Base-by-base conservation (phyloP, 179 eudicot genomes). In the Patellifolia procumbens region DNA sequence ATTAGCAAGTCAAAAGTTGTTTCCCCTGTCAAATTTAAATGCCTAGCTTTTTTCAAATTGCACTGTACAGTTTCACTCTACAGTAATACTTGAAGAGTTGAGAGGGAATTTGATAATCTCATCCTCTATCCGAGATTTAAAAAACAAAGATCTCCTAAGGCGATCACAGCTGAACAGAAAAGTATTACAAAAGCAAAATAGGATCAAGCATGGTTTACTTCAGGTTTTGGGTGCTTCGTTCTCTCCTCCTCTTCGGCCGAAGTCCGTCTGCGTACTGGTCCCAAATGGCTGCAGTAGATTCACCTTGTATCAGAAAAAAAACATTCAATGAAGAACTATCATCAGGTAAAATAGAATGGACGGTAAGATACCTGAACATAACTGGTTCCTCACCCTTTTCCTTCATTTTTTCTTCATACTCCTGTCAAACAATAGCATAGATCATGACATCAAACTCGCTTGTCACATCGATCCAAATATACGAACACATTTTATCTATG, bases 361-460 rank as follows among this genome's bases (percentile, higher is more conserved):
- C 58, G 42, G 16, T 26, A 73, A 55, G 29, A 39, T 75, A 94
- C 98, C 98, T 92, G 88, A 92, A 94, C 98, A 94, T 94, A 76
- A 92, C 97, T 61, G 98, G 97, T 64, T 90, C 83, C 88, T 92
- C 98, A 61, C 98, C 98, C 81, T 91, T 94, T 76, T 94, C 98
- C 81, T 83, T 82, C 91, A 87, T 78, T 79, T 94, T 94, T 7
- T 88, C 96, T 89, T 94, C 98, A 81, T 94, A 91, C 87, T 94
- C 98, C 98, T 94, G 86, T 43, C 29, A 52, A 84, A 17, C 46
- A 78, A 19, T 66, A 52, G 35, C 32, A 52, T n/a, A 74, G 39
- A 64, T 51, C 12, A 82, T 68, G 17, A 49, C 22, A 68, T 51
- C 22, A 62, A 20, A n/a, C n/a, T n/a, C n/a, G n/a, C n/a, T n/a